Evolutionary conservation across 495 filamentous ascomycete species (phyloP), one percentile per base, ranked within the genome.

Genomic region (Paragyromitra xinjiangensis): DNA sequence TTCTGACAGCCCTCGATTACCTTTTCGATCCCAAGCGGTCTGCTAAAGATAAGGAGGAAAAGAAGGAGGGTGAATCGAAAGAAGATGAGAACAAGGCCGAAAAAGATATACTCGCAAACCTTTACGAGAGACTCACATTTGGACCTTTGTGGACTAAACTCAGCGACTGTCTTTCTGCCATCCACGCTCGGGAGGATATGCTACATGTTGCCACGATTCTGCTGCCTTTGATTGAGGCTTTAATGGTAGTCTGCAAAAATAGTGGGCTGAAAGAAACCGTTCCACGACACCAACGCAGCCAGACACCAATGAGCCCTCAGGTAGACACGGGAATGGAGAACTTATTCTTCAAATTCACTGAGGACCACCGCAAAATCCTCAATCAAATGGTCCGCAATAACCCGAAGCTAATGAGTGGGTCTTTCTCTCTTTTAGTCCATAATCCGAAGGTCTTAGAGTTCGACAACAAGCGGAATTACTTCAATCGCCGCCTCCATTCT

Each of bases 201-300:
- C 88, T 98, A 76, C 98, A 98, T 81, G 93, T 98, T 65, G 95
- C 95, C 50, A 97, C 94, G 9, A 97, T 98, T 73, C 89, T 99
- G 34, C 86, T 98, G 40, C 96, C 95, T 29, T 85, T 98, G 40
- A 97, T 98, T 66, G 95, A 99, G 83, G 92, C 93, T 29, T 86
- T 99, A 78, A 98, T 99, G 96, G 96, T 99, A 64, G 94, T 98
- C 45, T 98, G 96, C 88, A 98, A 98, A 86, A 97, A 98, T 83
- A 92, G 90, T 16, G 93, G 93, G 1, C 84, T 95, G 50, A 93
- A 96, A 80, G 90, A 91, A 63, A 88, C 91, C 69, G 84, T 88
- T 1, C 81, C 85, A 53, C 75, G 88, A 16, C 85, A 87, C 70
- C 90, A 90, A 29, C 83, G 82, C 48, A 69, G 77, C 19, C 69